A percentile compares a stretch with the other conserved stretches of the same genome.
These are phyloP conservation scores for Xylariomycetidae sp. DNA, from an alignment of 2,329 filamentous ascomycete species.

Conservation along the genomic window DNA sequence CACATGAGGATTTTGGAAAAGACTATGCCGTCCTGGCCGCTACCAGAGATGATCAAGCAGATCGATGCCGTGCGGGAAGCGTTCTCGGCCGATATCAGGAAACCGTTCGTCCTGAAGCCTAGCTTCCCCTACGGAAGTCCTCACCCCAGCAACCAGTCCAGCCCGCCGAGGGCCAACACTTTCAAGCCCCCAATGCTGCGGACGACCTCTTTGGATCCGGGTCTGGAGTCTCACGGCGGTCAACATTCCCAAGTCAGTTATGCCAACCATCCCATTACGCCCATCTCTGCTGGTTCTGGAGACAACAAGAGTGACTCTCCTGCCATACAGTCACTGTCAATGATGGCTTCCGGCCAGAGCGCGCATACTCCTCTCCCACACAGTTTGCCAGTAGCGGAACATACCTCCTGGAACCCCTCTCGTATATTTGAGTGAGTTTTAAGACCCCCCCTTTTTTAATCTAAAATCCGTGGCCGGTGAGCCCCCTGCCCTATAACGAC, in stretches of 20 bases:
- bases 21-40: conserved; percentile 77
- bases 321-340: conserved; percentile 64
- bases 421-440: conserved; percentile 89
- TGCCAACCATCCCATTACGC: conserved; percentile 68
- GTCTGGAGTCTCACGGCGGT: conserved; percentile 48
- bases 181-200: conserved; percentile 45
- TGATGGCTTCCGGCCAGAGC: conserved; percentile 59
- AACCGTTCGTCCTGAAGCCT: conserved; percentile 84
- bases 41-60: conserved; percentile 85
- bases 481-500: no score
- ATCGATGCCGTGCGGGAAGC: conserved; percentile 85
- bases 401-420: conserved; percentile 75
- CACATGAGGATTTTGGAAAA: conserved; percentile 92
- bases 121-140: conserved; percentile 86
- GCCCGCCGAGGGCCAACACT: conserved; percentile 52
- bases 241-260: conserved; percentile 61
- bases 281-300: conserved; percentile 67
- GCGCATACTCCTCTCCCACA: conserved; percentile 49
- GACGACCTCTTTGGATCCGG: conserved; percentile 48
- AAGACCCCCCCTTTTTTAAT: conserved; percentile 5
- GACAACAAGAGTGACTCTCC: conserved; percentile 76
- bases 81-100: conserved; percentile 80
- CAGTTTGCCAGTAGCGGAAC: conserved; percentile 57
- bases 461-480: conserved; percentile 1
- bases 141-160: conserved; percentile 57